phyloP scores from a whole-genome alignment of 1,284 basidiomycete genomes.

The Marasmius sp. region DNA sequence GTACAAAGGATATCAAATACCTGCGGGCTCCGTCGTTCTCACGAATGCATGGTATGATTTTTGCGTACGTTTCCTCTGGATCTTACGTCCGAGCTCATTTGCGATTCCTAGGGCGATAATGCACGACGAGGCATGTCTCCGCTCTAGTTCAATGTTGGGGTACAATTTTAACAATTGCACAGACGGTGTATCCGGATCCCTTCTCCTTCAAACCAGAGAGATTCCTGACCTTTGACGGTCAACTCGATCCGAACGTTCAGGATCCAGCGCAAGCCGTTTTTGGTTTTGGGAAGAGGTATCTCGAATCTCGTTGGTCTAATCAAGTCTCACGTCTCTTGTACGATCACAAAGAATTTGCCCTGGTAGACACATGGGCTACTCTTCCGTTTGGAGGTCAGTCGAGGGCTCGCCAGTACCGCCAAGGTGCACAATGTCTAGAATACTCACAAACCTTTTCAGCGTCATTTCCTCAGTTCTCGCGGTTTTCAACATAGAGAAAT shows the following conservation, averaged over 20 bases:
- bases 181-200: constrained; percentile 25
- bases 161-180: constrained; percentile 14
- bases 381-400: neutral
- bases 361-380: neutral
- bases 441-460: constrained; percentile 33
- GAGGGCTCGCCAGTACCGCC: constrained; percentile 22
- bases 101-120: constrained; percentile 27
- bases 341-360: constrained; percentile 24
- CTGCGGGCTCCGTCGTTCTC: neutral
- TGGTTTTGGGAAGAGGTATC: constrained; percentile 33
- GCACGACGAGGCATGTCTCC: neutral
- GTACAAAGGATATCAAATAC: neutral
- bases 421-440: constrained; percentile 29
- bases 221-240: constrained; percentile 26
- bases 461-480: constrained; percentile 36
- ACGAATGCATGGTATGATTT: neutral
- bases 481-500: constrained; percentile 32
- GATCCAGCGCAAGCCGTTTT: constrained; percentile 27
- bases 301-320: neutral
- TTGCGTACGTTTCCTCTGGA: neutral
- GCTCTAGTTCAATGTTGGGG: too few relatives aligned
- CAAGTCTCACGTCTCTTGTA: neutral
- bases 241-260: constrained; percentile 19
- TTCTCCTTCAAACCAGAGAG: constrained; percentile 28
- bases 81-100: neutral